These are phyloP conservation scores for Penicillium bovifimosum DNA, from an alignment of 495 filamentous ascomycete genomes.

Conservation along the genomic window DNA sequence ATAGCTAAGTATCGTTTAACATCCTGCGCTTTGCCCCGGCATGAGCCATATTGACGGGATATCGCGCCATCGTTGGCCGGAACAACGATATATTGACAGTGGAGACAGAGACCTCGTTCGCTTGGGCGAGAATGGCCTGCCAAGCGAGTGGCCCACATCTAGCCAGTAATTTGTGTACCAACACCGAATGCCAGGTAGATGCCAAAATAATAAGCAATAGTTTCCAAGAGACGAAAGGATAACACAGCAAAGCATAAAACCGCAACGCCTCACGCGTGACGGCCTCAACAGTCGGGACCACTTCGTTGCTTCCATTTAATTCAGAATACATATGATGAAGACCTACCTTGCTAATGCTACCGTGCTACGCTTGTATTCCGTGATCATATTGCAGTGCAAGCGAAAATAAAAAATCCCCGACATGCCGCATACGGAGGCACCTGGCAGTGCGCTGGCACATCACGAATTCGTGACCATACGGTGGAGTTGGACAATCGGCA, in stretches of 20 bases:
- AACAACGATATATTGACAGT: background rate
- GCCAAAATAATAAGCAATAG: too few species aligned
- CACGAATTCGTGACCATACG: constrained; percentile 46
- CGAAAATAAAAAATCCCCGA: background rate
- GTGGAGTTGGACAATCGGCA: constrained; percentile 52
- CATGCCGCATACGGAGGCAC: too few species aligned
- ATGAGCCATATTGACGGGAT: background rate
- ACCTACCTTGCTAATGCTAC: too few species aligned
- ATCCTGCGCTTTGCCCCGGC: background rate
- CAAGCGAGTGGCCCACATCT: background rate
- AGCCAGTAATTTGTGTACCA: too few species aligned
- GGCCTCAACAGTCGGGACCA: background rate
- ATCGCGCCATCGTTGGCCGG: background rate
- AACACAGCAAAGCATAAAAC: too few species aligned
- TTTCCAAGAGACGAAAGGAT: too few species aligned
- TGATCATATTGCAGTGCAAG: background rate
- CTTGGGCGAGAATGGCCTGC: background rate
- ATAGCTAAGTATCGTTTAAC: background rate
- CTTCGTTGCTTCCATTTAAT: background rate
- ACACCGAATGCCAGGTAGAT: too few species aligned
- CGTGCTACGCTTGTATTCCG: too few species aligned
- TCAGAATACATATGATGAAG: background rate
- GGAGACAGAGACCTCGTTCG: background rate
- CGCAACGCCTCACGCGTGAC: too few species aligned
- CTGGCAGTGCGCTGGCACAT: too few species aligned